phyloP scores from a whole-genome alignment of 2,329 filamentous ascomycete genomes.

The Ophiostoma novo-ulmi region DNA sequence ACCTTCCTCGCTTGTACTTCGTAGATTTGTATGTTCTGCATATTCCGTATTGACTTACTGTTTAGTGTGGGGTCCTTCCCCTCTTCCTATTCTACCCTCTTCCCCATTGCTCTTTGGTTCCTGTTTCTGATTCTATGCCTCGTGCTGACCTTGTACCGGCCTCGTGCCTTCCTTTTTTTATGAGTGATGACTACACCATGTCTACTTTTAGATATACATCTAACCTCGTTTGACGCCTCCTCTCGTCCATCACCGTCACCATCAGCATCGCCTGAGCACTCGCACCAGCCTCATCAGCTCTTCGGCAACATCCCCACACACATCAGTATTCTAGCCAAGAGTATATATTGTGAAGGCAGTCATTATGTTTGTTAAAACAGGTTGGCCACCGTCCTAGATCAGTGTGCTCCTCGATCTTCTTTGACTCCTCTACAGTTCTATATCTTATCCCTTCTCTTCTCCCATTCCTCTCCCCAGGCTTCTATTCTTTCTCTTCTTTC shows the following conservation, averaged over 20 bases:
- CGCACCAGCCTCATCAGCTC: not conserved
- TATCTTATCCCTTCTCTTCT: not conserved
- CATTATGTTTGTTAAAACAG: not conserved
- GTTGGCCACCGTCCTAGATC: not conserved
- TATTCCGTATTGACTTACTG: not conserved
- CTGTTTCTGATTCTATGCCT: not conserved
- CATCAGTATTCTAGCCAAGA: not conserved
- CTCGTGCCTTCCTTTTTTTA: not conserved
- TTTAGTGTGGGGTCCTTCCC: not conserved
- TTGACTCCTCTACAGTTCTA: not conserved
- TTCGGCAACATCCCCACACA: not conserved
- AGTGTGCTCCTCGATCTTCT: not conserved
- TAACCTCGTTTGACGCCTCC: not conserved
- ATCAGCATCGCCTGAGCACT: not conserved
- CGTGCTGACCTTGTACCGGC: not conserved
- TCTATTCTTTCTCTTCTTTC: not conserved
- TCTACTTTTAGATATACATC: not conserved
- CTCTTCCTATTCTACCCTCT: not conserved
- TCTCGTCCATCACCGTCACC: not conserved
- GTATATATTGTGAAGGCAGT: not conserved
- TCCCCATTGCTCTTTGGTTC: not conserved
- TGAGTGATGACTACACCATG: not conserved
- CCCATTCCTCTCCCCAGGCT: too few species aligned
- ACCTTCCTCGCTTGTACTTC: not conserved
- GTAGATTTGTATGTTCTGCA: slow-evolving; percentile 1